phyloP scores from a whole-genome alignment of 176 grass and related monocot genomes.

The Rhynchospora pubera region DNA sequence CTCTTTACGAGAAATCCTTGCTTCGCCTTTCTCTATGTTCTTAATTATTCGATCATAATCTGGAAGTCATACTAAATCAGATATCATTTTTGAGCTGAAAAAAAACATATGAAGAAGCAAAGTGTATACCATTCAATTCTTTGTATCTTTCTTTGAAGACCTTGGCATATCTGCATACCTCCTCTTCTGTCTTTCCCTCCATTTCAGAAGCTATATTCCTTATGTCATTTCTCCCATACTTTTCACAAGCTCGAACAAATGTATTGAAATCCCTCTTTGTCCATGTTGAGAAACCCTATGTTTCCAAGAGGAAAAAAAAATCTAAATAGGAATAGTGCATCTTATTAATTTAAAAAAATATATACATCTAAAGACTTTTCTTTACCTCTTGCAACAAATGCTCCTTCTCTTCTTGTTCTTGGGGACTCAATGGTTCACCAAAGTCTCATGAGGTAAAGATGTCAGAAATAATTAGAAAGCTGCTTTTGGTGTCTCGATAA shows the following conservation, averaged over 20 bases:
- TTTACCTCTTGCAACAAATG: slow-evolving; percentile 53
- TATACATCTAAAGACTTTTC: background rate
- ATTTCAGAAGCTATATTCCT: slow-evolving; percentile 66
- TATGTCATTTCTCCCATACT: slow-evolving; percentile 68
- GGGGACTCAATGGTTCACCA: slow-evolving; percentile 37
- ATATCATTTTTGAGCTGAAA: background rate
- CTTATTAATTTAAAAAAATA: background rate
- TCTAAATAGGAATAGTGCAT: background rate
- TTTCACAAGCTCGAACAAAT: slow-evolving; percentile 77
- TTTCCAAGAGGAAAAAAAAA: slow-evolving; percentile 10
- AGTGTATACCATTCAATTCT: slow-evolving; percentile 50
- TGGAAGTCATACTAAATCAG: slow-evolving; percentile 14
- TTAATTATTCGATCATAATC: slow-evolving; percentile 71
- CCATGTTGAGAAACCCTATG: slow-evolving; percentile 75
- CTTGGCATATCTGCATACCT: slow-evolving; percentile 53
- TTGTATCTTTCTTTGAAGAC: slow-evolving; percentile 75
- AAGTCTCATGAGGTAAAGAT: slow-evolving; percentile 31
- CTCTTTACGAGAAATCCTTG: slow-evolving; percentile 76
- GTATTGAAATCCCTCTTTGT: slow-evolving; percentile 77
- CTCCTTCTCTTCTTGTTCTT: slow-evolving; percentile 70
- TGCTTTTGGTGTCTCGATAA: slow-evolving; percentile 4
- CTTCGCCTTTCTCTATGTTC: slow-evolving; percentile 75
- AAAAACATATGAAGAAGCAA: background rate
- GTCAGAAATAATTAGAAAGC: slow-evolving; percentile 1
- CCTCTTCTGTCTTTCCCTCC: slow-evolving; percentile 69